Evolutionary conservation across 108 stramenopile species (phyloP).

Genomic region (Hondaea fermentalgiana): DNA sequence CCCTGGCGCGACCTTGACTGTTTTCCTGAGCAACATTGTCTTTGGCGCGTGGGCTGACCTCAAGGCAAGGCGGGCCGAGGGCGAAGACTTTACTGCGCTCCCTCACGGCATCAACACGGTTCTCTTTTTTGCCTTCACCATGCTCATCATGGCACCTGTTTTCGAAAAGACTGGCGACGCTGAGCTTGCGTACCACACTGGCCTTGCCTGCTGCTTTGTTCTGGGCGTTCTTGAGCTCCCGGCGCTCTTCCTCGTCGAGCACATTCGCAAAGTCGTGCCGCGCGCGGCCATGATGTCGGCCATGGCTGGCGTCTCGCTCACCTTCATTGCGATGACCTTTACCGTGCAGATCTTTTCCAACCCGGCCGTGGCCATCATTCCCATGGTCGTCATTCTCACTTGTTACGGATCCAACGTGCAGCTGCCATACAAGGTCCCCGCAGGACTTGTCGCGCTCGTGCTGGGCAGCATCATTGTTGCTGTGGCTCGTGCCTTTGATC

Average conservation of each 20-base stretch:
- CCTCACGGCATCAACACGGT: conserved; percentile 6
- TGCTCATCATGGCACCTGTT: conserved; percentile 16
- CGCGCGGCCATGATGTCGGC: conserved; percentile 13
- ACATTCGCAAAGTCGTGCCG: not conserved
- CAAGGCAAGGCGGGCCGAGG: not conserved
- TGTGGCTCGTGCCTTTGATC: not conserved
- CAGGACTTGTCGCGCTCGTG: not conserved
- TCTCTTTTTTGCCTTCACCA: not conserved
- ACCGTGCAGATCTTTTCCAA: conserved; percentile 8
- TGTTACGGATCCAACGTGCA: conserved; percentile 13
- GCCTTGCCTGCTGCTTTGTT: not conserved
- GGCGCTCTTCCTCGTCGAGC: not conserved
- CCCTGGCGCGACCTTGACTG: not conserved
- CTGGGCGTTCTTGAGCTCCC: conserved; percentile 9
- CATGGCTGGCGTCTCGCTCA: conserved; percentile 8
- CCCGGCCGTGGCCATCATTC: not conserved
- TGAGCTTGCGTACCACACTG: not conserved
- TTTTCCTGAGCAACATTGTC: not conserved
- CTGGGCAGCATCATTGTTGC: not conserved
- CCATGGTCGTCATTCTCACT: not conserved
- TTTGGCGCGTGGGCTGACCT: conserved; percentile 14
- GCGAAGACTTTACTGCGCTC: not conserved
- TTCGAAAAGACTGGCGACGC: conserved; percentile 4
- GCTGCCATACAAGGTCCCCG: not conserved
- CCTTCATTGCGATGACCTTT: conserved; percentile 4